Evolutionary conservation across 371 early-diverging fungal genomes (phyloP), one percentile per base, ranked within the genome.

Genomic region (Mortierella sp.): DNA sequence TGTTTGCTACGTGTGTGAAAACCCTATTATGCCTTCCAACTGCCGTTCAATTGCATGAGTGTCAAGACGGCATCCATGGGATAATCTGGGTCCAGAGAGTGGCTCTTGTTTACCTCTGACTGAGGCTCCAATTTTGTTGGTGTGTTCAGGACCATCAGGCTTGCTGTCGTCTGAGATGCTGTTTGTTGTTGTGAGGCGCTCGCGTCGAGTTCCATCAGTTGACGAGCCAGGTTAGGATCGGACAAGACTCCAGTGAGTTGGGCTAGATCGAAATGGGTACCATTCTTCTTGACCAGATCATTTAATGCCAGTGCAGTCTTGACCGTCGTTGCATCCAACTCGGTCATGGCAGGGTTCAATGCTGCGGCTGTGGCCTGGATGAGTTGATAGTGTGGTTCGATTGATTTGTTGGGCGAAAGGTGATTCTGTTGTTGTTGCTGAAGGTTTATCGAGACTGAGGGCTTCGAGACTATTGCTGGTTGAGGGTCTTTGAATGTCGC

Each of bases 21-120:
- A 4, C 27, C 5, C 23, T 27, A 15, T 57, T 63, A 70, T 59
- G 70, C 84, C 60, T 85, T 81, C 86, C 86, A 85, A 21, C 85
- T 84, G 39, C 84, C 84, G 53, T 87, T 87, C 32, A 87, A 54
- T 58, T 87, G 87, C 87, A 87, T 87, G 56, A 87, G 44, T 7
- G 87, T 87, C 52, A 87, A 68, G 24, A 87, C 87, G 24, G 87
- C 87, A 70, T 87, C 87, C 85, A 87, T 84, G 1, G 87, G 86
- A 34, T 83, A 85, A 49, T 87, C 87, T 19, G 78, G 63, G 30
- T 72, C 73, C 61, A 60, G 8, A 43, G 41, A 42, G 39, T 63
- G 64, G 24, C 26, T 41, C 27, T 47, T 63, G 64, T 27, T 23
- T 3, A 24, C 41, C n/a, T 50, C 56, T 28, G 7, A 14, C 37